Percentiles rank a stretch among this genome's conserved stretches.
These are phyloP conservation scores for Naganishia friedmannii DNA, from an alignment of 768 basidiomycete species.

Conservation along the genomic window DNA sequence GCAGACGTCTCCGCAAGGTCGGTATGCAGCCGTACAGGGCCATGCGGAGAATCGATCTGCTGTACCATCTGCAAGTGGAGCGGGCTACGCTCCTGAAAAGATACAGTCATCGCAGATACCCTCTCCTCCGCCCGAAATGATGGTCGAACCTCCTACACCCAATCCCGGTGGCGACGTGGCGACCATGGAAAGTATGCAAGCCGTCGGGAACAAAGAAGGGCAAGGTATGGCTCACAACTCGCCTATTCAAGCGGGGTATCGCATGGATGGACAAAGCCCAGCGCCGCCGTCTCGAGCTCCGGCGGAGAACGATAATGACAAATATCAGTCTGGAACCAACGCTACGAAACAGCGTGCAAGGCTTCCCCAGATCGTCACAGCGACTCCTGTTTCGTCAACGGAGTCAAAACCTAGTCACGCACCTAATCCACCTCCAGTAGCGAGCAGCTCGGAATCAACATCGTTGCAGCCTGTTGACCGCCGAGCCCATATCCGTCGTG, in stretches of 20 bases:
- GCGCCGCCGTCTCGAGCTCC: not conserved
- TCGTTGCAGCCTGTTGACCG: slow-evolving; percentile 28
- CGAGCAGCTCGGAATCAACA: not conserved
- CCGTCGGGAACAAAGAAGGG: not conserved
- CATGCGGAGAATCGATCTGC: not conserved
- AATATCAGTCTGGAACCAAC: not conserved
- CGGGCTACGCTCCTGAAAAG: not conserved
- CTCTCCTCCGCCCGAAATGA: slow-evolving; percentile 12
- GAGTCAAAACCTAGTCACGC: not conserved
- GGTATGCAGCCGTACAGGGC: not conserved
- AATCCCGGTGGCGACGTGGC: not conserved
- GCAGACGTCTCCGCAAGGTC: not conserved
- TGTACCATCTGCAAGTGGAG: not conserved
- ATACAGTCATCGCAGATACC: not conserved
- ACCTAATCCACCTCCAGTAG: not conserved
- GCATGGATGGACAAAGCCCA: not conserved
- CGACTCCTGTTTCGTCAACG: not conserved
- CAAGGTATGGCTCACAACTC: not conserved
- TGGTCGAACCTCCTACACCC: slow-evolving; percentile 13
- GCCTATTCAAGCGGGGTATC: not conserved
- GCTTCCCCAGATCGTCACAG: slow-evolving; percentile 27
- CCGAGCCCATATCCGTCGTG: slow-evolving; percentile 56
- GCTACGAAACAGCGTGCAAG: slow-evolving; percentile 25
- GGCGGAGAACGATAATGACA: not conserved
- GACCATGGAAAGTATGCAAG: slow-evolving; percentile 15